Evolutionary conservation across 2,329 filamentous ascomycete species (phyloP).

Genomic region (Salinomyces thailandicus): DNA sequence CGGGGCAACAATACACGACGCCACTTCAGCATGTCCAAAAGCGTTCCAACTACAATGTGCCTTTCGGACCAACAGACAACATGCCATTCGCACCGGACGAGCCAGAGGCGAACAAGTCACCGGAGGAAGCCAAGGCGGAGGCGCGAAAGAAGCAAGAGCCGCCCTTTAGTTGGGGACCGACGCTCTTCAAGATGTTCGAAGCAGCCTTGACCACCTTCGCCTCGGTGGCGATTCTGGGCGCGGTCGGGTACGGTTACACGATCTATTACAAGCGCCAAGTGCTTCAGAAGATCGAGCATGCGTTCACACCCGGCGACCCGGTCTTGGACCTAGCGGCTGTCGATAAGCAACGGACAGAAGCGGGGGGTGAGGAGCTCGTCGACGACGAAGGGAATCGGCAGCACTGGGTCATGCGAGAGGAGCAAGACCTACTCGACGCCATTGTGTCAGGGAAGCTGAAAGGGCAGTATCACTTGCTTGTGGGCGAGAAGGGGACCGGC

Average conservation of each 20-base stretch:
- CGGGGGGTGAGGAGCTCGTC: conserved; percentile 18
- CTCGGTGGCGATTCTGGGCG: conserved; percentile 39
- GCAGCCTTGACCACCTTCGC: conserved; percentile 41
- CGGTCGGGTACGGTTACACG: conserved; percentile 41
- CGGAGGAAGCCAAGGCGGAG: conserved; percentile 4
- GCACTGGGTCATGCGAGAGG: conserved; percentile 73
- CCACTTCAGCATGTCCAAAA: conserved; percentile 1
- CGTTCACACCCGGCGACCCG: conserved; percentile 83
- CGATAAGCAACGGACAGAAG: conserved; percentile 19
- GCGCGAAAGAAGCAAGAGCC: conserved; percentile 4
- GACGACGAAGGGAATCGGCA: conserved; percentile 43
- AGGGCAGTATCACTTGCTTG: conserved; percentile 83
- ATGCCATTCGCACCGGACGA: conserved; percentile 9
- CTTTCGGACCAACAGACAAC: conserved; percentile 5
- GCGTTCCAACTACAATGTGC: conserved; percentile 8
- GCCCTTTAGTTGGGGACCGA: conserved; percentile 21
- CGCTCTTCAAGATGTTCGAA: conserved; percentile 43
- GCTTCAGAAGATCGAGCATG: conserved; percentile 82
- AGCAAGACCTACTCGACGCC: conserved; percentile 70
- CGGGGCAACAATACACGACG: neutral
- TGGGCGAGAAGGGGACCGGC: conserved; percentile 92
- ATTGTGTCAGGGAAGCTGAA: conserved; percentile 63
- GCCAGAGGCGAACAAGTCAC: conserved; percentile 7
- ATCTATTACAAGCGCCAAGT: conserved; percentile 75
- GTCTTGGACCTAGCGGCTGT: conserved; percentile 51